Conservation (phyloP, 1,139 yeast species). For the Taphrina wiesneri region DNA sequence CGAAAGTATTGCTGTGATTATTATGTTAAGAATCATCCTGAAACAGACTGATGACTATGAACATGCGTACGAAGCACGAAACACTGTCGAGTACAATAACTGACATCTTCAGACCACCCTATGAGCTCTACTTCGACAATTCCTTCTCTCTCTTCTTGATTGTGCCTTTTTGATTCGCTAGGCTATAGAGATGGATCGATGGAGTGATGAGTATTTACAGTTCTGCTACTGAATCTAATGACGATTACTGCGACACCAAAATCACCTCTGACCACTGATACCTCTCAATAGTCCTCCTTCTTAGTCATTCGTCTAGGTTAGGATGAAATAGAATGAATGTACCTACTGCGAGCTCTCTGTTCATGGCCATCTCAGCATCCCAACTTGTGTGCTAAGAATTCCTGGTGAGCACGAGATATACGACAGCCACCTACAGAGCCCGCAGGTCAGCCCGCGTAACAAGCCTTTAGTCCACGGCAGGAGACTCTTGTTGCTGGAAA, state of each 20-base stretch:
- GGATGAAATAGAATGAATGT: too few relatives aligned
- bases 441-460: not conserved
- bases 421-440: not conserved
- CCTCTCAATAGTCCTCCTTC: not conserved
- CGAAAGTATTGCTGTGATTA: conserved; percentile 12
- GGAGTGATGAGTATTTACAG: conserved; percentile 28
- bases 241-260: conserved; percentile 32
- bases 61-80: conserved; percentile 14
- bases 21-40: conserved; percentile 31
- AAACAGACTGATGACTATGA: conserved; percentile 30
- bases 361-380: not conserved
- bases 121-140: conserved; percentile 4
- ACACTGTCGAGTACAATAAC: not conserved
- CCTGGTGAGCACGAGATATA: not conserved
- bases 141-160: conserved; percentile 13
- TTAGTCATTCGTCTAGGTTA: too few relatives aligned
- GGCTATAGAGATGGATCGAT: not conserved
- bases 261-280: conserved; percentile 23
- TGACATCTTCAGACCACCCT: conserved; percentile 19
- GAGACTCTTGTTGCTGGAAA: not conserved
- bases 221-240: conserved; percentile 30
- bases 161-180: not conserved
- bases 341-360: too few relatives aligned
- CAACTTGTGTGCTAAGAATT: not conserved
- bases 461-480: not conserved